A percentile compares a stretch with the other conserved stretches of the same genome.
Evolutionary conservation across 2,329 filamentous ascomycete genomes (phyloP).

Genomic region (Aspergillus texensis): DNA sequence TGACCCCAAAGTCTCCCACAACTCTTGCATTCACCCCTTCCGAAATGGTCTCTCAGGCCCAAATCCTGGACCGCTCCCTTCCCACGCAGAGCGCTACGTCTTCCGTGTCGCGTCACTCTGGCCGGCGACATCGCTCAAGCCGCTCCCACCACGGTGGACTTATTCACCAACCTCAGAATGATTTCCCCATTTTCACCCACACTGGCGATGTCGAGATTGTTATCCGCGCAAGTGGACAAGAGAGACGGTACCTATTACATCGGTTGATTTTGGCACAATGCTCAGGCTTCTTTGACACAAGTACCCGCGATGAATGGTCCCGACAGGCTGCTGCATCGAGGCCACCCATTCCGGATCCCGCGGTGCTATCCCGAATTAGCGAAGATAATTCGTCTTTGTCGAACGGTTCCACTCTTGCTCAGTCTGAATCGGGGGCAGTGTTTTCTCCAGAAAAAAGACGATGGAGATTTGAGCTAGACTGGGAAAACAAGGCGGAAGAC

Average conservation of each 20-base stretch:
- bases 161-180: slow-evolving; percentile 74
- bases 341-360: slow-evolving; percentile 51
- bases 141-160: slow-evolving; percentile 77
- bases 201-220: slow-evolving; percentile 93
- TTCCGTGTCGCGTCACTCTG: slow-evolving; percentile 65
- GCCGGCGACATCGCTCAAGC: slow-evolving; percentile 72
- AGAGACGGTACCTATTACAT: slow-evolving; percentile 86
- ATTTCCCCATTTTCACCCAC: slow-evolving; percentile 88
- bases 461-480: slow-evolving; percentile 89
- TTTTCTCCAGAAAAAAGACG: slow-evolving; percentile 56
- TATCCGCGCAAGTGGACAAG: slow-evolving; percentile 68
- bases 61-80: slow-evolving; percentile 55
- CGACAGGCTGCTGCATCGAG: slow-evolving; percentile 29
- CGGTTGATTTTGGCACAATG: slow-evolving; percentile 84
- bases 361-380: slow-evolving; percentile 37
- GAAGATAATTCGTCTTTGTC: slow-evolving; percentile 38
- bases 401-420: slow-evolving; percentile 41
- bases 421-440: slow-evolving; percentile 43
- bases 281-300: slow-evolving; percentile 88
- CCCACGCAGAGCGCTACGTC: slow-evolving; percentile 63
- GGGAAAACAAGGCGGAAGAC: slow-evolving; percentile 66
- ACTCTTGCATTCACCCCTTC: slow-evolving; percentile 6
- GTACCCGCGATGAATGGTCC: slow-evolving; percentile 77
- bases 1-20: slow-evolving; percentile 22
- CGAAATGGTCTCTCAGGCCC: slow-evolving; percentile 47